phyloP scores from a whole-genome alignment of 1,284 basidiomycete genomes.

The Sporisorium sorghi region DNA sequence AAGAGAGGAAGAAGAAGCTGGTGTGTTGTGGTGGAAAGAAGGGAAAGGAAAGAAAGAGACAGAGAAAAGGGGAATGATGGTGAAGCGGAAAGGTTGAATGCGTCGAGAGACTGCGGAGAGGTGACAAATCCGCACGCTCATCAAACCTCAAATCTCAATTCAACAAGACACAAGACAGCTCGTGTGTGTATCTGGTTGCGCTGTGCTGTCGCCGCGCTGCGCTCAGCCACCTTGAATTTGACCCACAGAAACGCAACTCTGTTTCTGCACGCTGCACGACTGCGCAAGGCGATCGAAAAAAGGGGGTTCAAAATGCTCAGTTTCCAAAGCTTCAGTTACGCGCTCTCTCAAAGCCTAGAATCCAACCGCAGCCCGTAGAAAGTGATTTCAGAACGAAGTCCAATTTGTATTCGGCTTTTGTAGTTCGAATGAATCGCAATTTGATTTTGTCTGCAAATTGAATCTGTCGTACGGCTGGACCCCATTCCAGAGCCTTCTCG shows the following conservation, averaged over 20 bases:
- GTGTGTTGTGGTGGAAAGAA: conserved; percentile 1
- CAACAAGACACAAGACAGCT: no score
- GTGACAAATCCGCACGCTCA: background rate
- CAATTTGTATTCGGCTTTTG: no score
- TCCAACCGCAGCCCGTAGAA: no score
- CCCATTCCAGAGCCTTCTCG: background rate
- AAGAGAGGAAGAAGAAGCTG: conserved; percentile 10
- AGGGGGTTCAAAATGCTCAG: no score
- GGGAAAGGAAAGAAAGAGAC: background rate
- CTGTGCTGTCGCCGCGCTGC: no score
- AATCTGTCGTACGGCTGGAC: conserved; percentile 13
- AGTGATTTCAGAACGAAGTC: no score
- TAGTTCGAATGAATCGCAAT: no score
- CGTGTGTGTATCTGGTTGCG: conserved; percentile 1
- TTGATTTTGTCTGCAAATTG: no score
- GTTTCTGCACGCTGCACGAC: conserved; percentile 29
- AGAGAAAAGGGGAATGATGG: background rate
- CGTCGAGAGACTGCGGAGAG: conserved; percentile 6
- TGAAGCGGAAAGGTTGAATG: background rate
- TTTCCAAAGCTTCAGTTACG: no score
- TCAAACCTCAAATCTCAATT: background rate
- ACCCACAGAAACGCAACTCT: background rate
- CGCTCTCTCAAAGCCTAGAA: no score
- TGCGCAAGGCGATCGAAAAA: conserved; percentile 29
- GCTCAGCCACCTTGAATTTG: conserved; percentile 6